These are phyloP conservation scores for Fusarium solani-melongenae DNA, from an alignment of 2,329 filamentous ascomycete species.

Conservation along the genomic window DNA sequence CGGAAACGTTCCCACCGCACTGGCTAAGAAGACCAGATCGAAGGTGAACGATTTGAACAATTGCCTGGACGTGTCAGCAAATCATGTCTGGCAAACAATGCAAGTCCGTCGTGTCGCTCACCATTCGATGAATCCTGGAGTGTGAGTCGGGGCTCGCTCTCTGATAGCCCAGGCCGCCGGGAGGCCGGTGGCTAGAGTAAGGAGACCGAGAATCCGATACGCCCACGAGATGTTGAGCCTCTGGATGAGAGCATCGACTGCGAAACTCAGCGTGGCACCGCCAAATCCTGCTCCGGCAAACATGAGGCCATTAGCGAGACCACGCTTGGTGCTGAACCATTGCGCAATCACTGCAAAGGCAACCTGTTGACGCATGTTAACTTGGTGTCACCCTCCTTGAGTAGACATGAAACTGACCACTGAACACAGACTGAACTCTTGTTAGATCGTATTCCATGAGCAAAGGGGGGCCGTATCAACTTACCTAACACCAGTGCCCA, in stretches of 20 bases:
- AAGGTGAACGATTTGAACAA: constrained; percentile 65
- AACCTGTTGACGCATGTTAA: constrained; percentile 41
- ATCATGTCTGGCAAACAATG: neutral
- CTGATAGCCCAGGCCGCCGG: constrained; percentile 65
- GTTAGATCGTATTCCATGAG: neutral
- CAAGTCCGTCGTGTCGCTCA: constrained; percentile 33
- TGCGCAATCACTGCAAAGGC: constrained; percentile 61
- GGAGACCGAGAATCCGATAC: constrained; percentile 62
- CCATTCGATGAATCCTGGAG: constrained; percentile 58
- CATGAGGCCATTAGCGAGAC: constrained; percentile 65
- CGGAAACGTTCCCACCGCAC: constrained; percentile 67
- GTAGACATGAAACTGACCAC: constrained; percentile 46
- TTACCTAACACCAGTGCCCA: constrained; percentile 48
- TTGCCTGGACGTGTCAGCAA: constrained; percentile 48
- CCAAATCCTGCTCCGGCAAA: constrained; percentile 65
- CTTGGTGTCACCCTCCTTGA: constrained; percentile 41
- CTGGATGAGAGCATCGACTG: constrained; percentile 58
- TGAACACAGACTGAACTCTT: constrained; percentile 48
- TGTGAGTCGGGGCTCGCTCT: constrained; percentile 48
- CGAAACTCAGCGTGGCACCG: constrained; percentile 62
- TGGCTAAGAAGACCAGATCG: constrained; percentile 62
- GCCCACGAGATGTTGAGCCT: constrained; percentile 59
- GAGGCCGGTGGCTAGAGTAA: constrained; percentile 62
- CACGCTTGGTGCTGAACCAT: constrained; percentile 64
- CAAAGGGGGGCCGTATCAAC: neutral